Evolutionary conservation across 495 filamentous ascomycete genomes (phyloP), one percentile per base, ranked within the genome.

Genomic region (Penicillium canescens): DNA sequence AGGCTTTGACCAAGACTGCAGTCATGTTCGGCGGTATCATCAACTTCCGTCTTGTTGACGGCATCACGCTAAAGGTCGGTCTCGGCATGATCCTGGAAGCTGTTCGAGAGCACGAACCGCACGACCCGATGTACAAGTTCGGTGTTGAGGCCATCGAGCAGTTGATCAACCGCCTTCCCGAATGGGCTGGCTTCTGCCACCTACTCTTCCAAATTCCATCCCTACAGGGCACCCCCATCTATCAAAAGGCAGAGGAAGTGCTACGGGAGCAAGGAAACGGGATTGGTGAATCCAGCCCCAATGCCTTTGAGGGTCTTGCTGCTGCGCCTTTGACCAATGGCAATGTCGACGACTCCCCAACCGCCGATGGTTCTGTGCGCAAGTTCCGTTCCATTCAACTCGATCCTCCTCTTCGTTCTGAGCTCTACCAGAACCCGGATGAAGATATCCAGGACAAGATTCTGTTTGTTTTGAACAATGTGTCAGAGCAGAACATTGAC

Each of bases 1-100:
- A 94, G 57, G 94, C 94, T 31, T 73, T 99, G 49, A 92, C 92
- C 6, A 97, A 92, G 11, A 98, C 94, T 1, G 93, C 94, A 4
- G 92, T 97, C 18, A 81, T 99, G 52, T 99, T 99, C 67, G 94
- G 94, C 42, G 92, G 93, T 40, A 96, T 99, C 56, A 96, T 99
- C 54, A 89, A 90, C 33, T 93, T 86, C 75, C 88, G 91, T 54
- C 80, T 99, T 8, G 89, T 98, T 45, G 87, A 90, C 44, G 86
- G 89, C 23, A 84, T 99, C 33, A 90, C 94, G 2, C 85, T 98
- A 39, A 89, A 95, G 61, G 91, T 96, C 48, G 94, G 88, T 10
- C 75, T 96, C 40, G 90, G 87, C 5, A 98, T 99, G 94, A 92
- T 99, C 54, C 78, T 97, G 28, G 93, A 99, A 68, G 89, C 95